Evolutionary conservation across 345 rosid genomes (phyloP), one percentile per base, ranked within the genome.

Genomic region (Eutrema yunnanense): DNA sequence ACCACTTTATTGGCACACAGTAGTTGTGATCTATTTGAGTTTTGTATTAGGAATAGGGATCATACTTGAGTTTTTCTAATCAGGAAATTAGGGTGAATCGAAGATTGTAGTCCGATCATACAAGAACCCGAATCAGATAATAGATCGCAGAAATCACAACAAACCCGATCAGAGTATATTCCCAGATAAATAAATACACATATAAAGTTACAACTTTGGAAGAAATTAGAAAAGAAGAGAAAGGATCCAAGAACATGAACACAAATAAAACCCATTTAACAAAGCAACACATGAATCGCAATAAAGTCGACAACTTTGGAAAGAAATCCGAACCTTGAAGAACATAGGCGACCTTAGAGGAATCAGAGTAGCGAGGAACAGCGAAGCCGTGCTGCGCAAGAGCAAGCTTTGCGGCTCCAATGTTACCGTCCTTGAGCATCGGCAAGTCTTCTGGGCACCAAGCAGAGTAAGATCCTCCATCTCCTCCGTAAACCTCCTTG

Each of bases 381-480:
- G 92, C 97, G 67, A 94, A 83, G 36, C 98, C 98, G 55, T 86
- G 26, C 79, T 88, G 86, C 79, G 80, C 84, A 19, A 94, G 97
- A 49, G 79, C 82, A 43, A 94, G 94, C 76, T 94, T 91, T 7
- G 95, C 89, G 0, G 98, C 97, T 10, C 96, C 98, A 38, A 94
- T 91, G 82, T 89, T 91, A 1, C 90, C 97, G 33, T 82, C 64
- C 10, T 81, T 76, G 7, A 94, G 81, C 98, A 94, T 94, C 2
- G 96, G 88, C 14, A 94, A 80, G 27, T 94, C 97, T 6, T 71
- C 7, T 0, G 98, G 97, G 65, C 79, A 76, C 98, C 98, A 94
- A 0, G 97, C 82, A 8, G 11, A 73, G 83, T 91, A 94, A 5
- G 96, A 86, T 1, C 98, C 96, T 13, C 96, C 97, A 49, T 84